Conservation (phyloP, 192 early-diverging fungal species). For the Backusella parvicylindrica region DNA sequence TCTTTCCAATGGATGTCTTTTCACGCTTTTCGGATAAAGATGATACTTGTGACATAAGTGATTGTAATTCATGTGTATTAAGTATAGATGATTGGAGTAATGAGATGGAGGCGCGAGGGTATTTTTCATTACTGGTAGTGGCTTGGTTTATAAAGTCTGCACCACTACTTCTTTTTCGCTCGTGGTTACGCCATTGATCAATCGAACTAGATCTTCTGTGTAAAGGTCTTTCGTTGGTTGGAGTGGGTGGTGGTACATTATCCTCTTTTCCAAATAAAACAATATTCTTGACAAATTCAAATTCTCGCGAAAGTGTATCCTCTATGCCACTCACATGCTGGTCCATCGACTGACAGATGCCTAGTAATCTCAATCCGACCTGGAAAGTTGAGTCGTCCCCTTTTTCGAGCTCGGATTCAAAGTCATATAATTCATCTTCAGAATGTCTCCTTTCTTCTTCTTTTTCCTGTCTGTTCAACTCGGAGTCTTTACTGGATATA, state of each 20-base stretch:
- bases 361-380: constrained; percentile 60
- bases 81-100: constrained; percentile 18
- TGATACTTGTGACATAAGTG: neutral
- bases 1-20: neutral
- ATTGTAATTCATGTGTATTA: constrained; percentile 11
- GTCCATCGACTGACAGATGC: constrained; percentile 43
- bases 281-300: constrained; percentile 2
- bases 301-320: constrained; percentile 4
- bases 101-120: constrained; percentile 16
- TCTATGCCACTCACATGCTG: constrained; percentile 43
- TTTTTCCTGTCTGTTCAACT: constrained; percentile 24
- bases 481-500: constrained; percentile 41
- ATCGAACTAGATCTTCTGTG: neutral
- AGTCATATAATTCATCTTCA: constrained; percentile 21
- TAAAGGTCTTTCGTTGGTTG: neutral
- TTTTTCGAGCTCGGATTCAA: neutral
- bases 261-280: neutral
- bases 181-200: neutral
- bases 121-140: neutral
- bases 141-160: neutral
- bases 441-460: constrained; percentile 18
- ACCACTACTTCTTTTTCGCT: neutral
- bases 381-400: constrained; percentile 62
- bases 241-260: neutral
- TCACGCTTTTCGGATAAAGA: neutral